Evolutionary conservation across 768 basidiomycete genomes (phyloP).

Genomic region (Kwoniella dendrophila): DNA sequence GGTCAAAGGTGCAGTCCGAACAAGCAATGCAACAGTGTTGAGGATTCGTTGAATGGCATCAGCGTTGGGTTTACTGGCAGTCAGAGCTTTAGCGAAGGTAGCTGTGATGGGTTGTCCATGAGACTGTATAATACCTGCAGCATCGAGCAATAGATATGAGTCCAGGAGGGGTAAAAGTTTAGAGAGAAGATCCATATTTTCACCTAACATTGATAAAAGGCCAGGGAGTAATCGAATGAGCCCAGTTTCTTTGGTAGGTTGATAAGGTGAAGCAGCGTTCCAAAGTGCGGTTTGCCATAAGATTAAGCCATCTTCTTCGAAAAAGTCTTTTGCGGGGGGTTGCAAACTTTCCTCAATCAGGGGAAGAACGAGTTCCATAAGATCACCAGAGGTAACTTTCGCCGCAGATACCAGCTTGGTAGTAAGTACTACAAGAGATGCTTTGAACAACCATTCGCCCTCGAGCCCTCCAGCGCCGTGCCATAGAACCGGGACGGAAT

Average conservation of each 20-base stretch:
- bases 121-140: slow-evolving; percentile 38
- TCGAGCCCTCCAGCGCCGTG: slow-evolving; percentile 47
- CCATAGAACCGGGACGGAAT: slow-evolving; percentile 53
- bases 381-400: slow-evolving; percentile 41
- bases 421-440: slow-evolving; percentile 50
- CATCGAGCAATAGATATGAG: slow-evolving; percentile 53
- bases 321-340: slow-evolving; percentile 52
- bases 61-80: slow-evolving; percentile 36
- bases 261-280: slow-evolving; percentile 46
- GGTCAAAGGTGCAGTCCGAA: slow-evolving; percentile 34
- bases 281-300: slow-evolving; percentile 52
- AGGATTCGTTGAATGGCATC: slow-evolving; percentile 37
- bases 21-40: slow-evolving; percentile 37
- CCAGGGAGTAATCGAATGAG: slow-evolving; percentile 49
- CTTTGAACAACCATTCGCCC: slow-evolving; percentile 56
- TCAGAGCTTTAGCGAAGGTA: slow-evolving; percentile 31
- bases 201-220: slow-evolving; percentile 39
- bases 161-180: slow-evolving; percentile 44
- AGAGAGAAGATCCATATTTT: slow-evolving; percentile 47
- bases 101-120: slow-evolving; percentile 38
- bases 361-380: slow-evolving; percentile 53
- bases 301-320: slow-evolving; percentile 53
- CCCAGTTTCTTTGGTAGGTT: slow-evolving; percentile 38
- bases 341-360: slow-evolving; percentile 54
- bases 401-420: slow-evolving; percentile 50